phyloP scores from a whole-genome alignment of 352 stramenopile species.

The Albugo laibachii region DNA sequence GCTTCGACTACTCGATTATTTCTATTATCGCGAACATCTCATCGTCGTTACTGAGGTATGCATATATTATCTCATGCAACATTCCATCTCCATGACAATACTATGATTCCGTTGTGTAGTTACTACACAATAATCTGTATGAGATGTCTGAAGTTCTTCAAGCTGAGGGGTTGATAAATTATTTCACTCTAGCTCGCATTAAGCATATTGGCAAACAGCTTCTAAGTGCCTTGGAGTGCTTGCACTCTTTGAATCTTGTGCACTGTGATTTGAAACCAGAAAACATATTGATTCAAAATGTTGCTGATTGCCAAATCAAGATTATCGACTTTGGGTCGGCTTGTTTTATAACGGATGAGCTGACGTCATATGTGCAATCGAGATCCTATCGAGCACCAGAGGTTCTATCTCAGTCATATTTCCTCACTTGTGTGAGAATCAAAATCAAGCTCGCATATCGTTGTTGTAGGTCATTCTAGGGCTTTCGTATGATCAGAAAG shows the following conservation, averaged over 20 bases:
- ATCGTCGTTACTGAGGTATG: constrained; percentile 88
- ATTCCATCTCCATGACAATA: not conserved
- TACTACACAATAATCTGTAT: constrained; percentile 94
- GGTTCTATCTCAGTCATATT: constrained; percentile 2
- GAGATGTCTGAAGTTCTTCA: constrained; percentile 86
- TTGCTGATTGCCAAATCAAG: constrained; percentile 40
- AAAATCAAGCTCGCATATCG: not conserved
- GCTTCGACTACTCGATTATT: constrained; percentile 79
- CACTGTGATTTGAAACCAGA: constrained; percentile 92
- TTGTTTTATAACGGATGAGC: constrained; percentile 75
- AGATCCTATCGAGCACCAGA: constrained; percentile 30
- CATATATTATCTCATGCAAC: not conserved
- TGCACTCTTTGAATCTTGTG: constrained; percentile 77
- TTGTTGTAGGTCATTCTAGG: constrained; percentile 72
- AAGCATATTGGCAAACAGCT: constrained; percentile 73
- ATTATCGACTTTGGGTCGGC: constrained; percentile 87
- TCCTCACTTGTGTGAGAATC: not conserved
- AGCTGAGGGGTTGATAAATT: constrained; percentile 68
- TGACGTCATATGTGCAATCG: constrained; percentile 82
- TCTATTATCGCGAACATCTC: constrained; percentile 87
- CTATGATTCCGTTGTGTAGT: constrained; percentile 16
- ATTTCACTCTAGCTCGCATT: constrained; percentile 87
- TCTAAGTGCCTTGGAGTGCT: constrained; percentile 57
- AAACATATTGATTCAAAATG: constrained; percentile 49
- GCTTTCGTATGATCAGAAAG: constrained; percentile 66